Percentiles rank a stretch among this genome's conserved stretches.
Conservation (phyloP, 2,329 filamentous ascomycete genomes). For the Paecilomyces sp. region DNA sequence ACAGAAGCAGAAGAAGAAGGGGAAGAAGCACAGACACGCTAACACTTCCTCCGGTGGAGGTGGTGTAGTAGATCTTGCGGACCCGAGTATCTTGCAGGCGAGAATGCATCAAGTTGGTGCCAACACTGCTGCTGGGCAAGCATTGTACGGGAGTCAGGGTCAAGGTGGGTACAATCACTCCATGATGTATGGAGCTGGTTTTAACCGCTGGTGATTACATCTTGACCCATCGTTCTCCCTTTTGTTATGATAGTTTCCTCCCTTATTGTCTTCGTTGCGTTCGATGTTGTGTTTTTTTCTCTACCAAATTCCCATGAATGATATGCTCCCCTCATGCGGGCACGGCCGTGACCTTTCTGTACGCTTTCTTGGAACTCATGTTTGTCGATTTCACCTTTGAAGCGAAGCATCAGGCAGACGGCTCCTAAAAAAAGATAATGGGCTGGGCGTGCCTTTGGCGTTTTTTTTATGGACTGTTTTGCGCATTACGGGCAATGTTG, state of each 20-base stretch:
- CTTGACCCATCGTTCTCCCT: conserved; percentile 13
- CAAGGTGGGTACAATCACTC: conserved; percentile 85
- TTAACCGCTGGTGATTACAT: conserved; percentile 58
- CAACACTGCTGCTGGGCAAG: conserved; percentile 67
- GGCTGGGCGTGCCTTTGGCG: conserved; percentile 28
- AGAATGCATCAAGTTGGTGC: conserved; percentile 87
- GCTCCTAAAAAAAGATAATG: conserved; percentile 21
- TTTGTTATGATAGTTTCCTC: conserved; percentile 10
- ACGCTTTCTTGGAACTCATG: conserved; percentile 15
- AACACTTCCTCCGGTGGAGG: conserved; percentile 99
- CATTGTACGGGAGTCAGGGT: conserved; percentile 78
- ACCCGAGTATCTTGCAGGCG: conserved; percentile 98
- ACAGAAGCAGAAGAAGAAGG: conserved; percentile 99
- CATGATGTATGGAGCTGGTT: conserved; percentile 70
- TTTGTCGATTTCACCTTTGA: conserved; percentile 15
- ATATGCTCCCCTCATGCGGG: conserved; percentile 19
- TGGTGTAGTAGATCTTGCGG: conserved; percentile 99
- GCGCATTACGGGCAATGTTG: conserved; percentile 14
- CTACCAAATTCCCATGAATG: conserved; percentile 12
- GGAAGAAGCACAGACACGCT: conserved; percentile 99
- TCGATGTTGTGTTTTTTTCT: conserved; percentile 13
- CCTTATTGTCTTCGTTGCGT: conserved; percentile 16
- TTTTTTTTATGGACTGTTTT: conserved; percentile 21
- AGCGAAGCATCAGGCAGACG: conserved; percentile 27
- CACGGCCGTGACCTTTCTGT: conserved; percentile 16